These are phyloP conservation scores for Flaveria ramosissima DNA, from an alignment of 129 eudicot genomes.

Conservation along the genomic window DNA sequence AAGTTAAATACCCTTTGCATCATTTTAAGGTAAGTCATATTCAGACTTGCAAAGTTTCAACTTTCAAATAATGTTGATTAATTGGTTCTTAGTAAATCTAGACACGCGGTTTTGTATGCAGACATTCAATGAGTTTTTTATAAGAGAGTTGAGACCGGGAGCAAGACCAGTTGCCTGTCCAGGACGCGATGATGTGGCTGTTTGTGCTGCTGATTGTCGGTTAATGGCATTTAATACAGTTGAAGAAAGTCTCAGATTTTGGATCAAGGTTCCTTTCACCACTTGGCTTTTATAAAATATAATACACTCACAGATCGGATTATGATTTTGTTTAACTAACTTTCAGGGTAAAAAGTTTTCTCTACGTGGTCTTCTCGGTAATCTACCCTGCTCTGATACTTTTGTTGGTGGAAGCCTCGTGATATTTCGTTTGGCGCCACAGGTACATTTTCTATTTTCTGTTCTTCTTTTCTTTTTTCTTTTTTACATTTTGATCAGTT, in stretches of 20 bases:
- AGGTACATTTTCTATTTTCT: constrained; percentile 43
- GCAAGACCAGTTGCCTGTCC: constrained; percentile 67
- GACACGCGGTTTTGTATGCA: constrained; percentile 42
- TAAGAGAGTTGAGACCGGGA: constrained; percentile 88
- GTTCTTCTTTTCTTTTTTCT: neutral
- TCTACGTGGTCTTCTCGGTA: constrained; percentile 76
- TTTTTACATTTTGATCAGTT: neutral
- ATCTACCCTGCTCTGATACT: constrained; percentile 48
- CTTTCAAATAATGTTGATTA: neutral
- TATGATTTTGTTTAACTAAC: constrained; percentile 18
- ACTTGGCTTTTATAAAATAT: neutral
- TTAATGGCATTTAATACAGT: constrained; percentile 74
- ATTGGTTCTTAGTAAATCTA: neutral
- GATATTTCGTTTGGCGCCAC: constrained; percentile 97
- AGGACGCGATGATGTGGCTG: constrained; percentile 84
- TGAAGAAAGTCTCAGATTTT: constrained; percentile 74
- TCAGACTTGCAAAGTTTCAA: neutral
- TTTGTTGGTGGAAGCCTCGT: constrained; percentile 79
- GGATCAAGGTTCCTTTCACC: constrained; percentile 74
- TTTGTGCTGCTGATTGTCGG: constrained; percentile 97
- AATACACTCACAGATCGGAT: neutral
- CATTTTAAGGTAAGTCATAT: constrained; percentile 71
- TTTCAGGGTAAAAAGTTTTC: constrained; percentile 88
- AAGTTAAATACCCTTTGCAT: constrained; percentile 82
- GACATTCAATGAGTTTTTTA: constrained; percentile 95